These are phyloP conservation scores for Dimargaris cristalligena DNA, from an alignment of 192 early-diverging fungal genomes.

Conservation along the genomic window DNA sequence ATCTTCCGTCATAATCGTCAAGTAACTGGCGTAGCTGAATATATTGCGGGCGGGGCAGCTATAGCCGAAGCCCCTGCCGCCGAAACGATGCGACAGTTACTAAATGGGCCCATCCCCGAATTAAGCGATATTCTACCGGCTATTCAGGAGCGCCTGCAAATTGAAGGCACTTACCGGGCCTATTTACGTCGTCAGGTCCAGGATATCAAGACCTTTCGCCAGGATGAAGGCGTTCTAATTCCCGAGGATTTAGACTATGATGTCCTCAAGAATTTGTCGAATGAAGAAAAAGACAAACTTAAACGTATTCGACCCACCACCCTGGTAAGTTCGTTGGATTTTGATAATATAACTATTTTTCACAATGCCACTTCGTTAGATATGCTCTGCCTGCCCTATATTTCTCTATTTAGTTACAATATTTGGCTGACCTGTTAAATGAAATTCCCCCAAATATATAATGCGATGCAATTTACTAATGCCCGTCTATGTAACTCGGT, in stretches of 20 bases:
- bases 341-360: too few relatives aligned
- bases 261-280: conserved; percentile 35
- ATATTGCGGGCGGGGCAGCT: too few relatives aligned
- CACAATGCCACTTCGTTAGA: too few relatives aligned
- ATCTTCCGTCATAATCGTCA: conserved; percentile 24
- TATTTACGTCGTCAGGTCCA: conserved; percentile 43
- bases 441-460: too few relatives aligned
- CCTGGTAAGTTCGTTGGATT: conserved; percentile 31
- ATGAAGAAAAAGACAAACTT: conserved; percentile 37
- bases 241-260: conserved; percentile 45
- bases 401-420: too few relatives aligned
- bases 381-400: too few relatives aligned
- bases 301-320: conserved; percentile 31
- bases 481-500: too few relatives aligned
- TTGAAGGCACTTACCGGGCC: conserved; percentile 49
- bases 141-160: conserved; percentile 34
- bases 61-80: too few relatives aligned
- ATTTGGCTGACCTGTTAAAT: too few relatives aligned
- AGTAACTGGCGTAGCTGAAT: conserved; percentile 5
- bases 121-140: conserved; percentile 30
- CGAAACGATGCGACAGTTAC: too few relatives aligned
- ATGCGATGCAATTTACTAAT: too few relatives aligned
- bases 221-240: conserved; percentile 46
- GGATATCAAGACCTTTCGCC: conserved; percentile 42
- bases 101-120: conserved; percentile 30